Percentiles rank a stretch among this genome's conserved stretches.
Conservation (phyloP, 768 basidiomycete genomes). For the Serendipita sp. region DNA sequence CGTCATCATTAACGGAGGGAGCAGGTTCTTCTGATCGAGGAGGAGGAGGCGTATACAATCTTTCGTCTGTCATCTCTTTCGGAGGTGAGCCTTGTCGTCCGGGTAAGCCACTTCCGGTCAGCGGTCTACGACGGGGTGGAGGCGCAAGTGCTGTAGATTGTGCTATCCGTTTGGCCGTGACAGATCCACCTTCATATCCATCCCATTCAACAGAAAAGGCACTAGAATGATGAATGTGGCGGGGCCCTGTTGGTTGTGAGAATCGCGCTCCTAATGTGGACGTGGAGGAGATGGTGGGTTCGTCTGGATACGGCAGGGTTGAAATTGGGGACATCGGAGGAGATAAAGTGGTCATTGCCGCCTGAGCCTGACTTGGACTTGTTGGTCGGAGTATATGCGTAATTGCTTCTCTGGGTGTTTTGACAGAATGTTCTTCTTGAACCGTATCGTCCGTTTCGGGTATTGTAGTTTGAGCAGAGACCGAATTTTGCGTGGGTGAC, state of each 20-base stretch:
- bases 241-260: neutral
- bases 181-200: neutral
- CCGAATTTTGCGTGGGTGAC: neutral
- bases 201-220: neutral
- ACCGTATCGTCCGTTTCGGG: neutral
- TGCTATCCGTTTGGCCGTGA: neutral
- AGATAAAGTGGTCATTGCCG: neutral
- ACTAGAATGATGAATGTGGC: neutral
- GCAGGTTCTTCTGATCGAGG: neutral
- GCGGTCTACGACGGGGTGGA: conserved; percentile 19
- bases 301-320: neutral
- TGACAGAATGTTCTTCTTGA: neutral
- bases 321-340: neutral
- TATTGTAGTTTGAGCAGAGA: neutral
- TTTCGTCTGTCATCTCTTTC: neutral
- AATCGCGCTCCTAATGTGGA: neutral
- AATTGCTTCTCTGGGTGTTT: neutral
- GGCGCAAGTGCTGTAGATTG: conserved; percentile 17
- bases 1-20: neutral
- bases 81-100: conserved; percentile 7
- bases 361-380: neutral
- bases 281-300: neutral
- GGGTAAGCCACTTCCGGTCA: conserved; percentile 13
- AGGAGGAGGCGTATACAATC: neutral
- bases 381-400: neutral